These are phyloP conservation scores for Epichloe sibirici DNA, from an alignment of 2,329 filamentous ascomycete genomes.

Conservation along the genomic window DNA sequence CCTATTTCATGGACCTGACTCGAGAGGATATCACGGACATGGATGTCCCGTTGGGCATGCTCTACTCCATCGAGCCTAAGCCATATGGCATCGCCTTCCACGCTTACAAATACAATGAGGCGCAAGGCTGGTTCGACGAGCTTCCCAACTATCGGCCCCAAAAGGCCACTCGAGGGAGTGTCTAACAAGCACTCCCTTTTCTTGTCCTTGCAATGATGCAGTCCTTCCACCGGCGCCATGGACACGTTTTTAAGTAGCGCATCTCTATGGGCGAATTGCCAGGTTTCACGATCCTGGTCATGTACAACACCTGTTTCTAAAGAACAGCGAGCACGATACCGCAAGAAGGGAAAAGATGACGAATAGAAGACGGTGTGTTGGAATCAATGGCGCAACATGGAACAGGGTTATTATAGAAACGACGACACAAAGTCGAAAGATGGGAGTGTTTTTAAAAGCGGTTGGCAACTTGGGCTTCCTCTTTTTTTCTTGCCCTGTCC, in stretches of 20 bases:
- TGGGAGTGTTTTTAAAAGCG: not conserved
- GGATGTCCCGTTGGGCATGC: slow-evolving; percentile 83
- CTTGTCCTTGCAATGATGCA: not conserved
- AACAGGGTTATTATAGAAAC: not conserved
- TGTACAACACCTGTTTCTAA: slow-evolving; percentile 1
- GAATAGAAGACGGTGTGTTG: not conserved
- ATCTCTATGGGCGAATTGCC: not conserved
- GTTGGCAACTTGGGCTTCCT: not conserved
- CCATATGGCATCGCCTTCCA: slow-evolving; percentile 97
- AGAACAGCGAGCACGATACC: not conserved
- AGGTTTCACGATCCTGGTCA: not conserved
- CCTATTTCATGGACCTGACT: slow-evolving; percentile 90
- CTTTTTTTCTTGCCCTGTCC: not conserved
- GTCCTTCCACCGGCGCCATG: not conserved
- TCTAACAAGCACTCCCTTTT: not conserved
- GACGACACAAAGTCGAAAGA: not conserved
- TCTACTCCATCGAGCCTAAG: slow-evolving; percentile 93
- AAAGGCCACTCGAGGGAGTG: slow-evolving; percentile 25
- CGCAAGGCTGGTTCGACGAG: slow-evolving; percentile 69
- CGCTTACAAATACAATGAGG: slow-evolving; percentile 80
- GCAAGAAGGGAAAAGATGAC: not conserved
- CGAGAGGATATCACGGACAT: slow-evolving; percentile 87
- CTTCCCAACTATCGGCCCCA: slow-evolving; percentile 72
- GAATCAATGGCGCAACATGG: not conserved
- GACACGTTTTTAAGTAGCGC: not conserved